Evolutionary conservation across 192 early-diverging fungal genomes (phyloP).

Genomic region (Podila horticola): DNA sequence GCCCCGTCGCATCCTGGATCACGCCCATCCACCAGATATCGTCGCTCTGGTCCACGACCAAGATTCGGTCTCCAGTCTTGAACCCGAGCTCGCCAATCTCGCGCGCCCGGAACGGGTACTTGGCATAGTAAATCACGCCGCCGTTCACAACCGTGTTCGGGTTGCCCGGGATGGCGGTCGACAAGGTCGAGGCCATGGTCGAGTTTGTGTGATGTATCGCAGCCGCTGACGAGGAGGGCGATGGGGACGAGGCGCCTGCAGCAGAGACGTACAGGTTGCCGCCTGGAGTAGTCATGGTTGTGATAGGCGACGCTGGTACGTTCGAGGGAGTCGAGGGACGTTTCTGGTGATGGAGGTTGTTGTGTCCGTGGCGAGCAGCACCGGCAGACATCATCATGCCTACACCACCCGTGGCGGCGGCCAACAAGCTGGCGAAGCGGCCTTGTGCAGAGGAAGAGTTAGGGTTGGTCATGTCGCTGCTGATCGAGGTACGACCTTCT

Average conservation of each 20-base stretch:
- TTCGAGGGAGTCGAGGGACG: constrained; percentile 7
- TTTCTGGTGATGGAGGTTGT: not conserved
- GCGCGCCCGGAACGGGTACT: constrained; percentile 77
- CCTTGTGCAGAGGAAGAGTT: not conserved
- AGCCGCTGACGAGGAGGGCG: not conserved
- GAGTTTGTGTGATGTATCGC: not conserved
- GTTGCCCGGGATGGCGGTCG: not conserved
- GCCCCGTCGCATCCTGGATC: constrained; percentile 60
- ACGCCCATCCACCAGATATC: constrained; percentile 89
- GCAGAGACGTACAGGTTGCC: not conserved
- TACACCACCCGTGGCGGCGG: not conserved
- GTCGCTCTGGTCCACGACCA: constrained; percentile 82
- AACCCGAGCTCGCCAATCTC: constrained; percentile 81
- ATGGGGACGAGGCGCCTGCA: not conserved
- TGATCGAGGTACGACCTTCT: constrained; percentile 15
- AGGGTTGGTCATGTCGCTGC: constrained; percentile 26
- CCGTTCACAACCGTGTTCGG: constrained; percentile 4
- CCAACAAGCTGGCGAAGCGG: constrained; percentile 15
- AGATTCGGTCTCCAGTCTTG: constrained; percentile 71
- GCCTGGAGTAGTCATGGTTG: constrained; percentile 32
- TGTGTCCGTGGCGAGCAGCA: not conserved
- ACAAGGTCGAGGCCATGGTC: not conserved
- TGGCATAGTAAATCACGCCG: constrained; percentile 66
- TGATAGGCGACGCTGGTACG: constrained; percentile 15
- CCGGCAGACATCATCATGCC: not conserved